Conservation (phyloP, 2,329 filamentous ascomycete genomes). For the Sordariomycetes sp. region DNA sequence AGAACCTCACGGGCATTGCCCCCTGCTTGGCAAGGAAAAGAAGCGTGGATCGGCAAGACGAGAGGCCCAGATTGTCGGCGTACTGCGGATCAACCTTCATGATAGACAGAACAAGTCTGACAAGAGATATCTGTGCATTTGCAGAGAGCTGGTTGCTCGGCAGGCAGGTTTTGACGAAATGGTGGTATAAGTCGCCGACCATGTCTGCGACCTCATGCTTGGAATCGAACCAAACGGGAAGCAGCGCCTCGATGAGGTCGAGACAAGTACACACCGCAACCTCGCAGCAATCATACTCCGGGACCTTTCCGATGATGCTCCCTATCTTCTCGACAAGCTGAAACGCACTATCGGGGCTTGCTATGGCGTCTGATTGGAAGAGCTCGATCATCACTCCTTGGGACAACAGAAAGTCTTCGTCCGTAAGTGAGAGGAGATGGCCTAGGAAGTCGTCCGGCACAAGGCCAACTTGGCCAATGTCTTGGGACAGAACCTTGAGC, state of each 20-base stretch:
- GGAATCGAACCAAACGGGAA: constrained; percentile 51
- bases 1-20: constrained; percentile 63
- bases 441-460: constrained; percentile 41
- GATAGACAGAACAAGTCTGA: constrained; percentile 58
- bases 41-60: constrained; percentile 57
- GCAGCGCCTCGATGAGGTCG: constrained; percentile 54
- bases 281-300: constrained; percentile 64
- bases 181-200: constrained; percentile 68
- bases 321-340: constrained; percentile 40
- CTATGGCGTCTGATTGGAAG: constrained; percentile 40
- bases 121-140: constrained; percentile 55
- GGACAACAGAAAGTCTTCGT: constrained; percentile 44
- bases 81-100: constrained; percentile 59
- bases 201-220: constrained; percentile 50
- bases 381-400: constrained; percentile 38
- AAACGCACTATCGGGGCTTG: constrained; percentile 33
- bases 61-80: constrained; percentile 44
- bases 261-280: constrained; percentile 58
- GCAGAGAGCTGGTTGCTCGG: constrained; percentile 60
- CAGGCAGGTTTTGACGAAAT: constrained; percentile 60
- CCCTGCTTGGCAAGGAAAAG: constrained; percentile 61
- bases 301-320: constrained; percentile 34
- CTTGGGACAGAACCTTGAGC: constrained; percentile 28
- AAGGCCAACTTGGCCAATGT: constrained; percentile 32
- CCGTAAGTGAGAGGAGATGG: constrained; percentile 33